A percentile compares a stretch with the other conserved stretches of the same genome.
Conservation (phyloP, 2,329 filamentous ascomycete genomes). For the Cryoendolithus antarcticus region DNA sequence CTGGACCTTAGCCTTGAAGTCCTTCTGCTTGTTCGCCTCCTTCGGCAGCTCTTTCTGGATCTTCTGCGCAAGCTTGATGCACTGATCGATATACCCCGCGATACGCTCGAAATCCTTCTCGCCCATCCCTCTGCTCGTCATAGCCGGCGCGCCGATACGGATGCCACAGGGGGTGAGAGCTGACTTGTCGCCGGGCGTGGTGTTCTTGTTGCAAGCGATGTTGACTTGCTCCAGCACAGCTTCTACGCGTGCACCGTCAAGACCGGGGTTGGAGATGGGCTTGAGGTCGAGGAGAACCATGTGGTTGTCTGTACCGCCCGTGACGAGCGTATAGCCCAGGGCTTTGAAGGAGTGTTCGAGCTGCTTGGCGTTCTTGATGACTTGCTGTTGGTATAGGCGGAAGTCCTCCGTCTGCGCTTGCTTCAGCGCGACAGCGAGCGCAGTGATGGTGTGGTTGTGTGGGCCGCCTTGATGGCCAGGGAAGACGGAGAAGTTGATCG, state of each 20-base stretch:
- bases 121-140: conserved; percentile 91
- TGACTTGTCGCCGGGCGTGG: conserved; percentile 92
- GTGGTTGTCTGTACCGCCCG: conserved; percentile 93
- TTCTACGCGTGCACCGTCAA: conserved; percentile 93
- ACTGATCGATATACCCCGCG: conserved; percentile 74
- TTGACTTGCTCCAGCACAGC: conserved; percentile 94
- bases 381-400: conserved; percentile 84
- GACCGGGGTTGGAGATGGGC: conserved; percentile 45
- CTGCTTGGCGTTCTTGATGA: conserved; percentile 85
- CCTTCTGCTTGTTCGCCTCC: conserved; percentile 98
- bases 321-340: conserved; percentile 86
- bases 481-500: conserved; percentile 99
- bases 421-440: conserved; percentile 85
- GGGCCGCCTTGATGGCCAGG: conserved; percentile 96
- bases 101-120: conserved; percentile 87
- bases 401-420: conserved; percentile 87
- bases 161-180: conserved; percentile 89
- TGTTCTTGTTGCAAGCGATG: conserved; percentile 99
- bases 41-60: conserved; percentile 77
- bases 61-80: conserved; percentile 82
- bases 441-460: conserved; percentile 99
- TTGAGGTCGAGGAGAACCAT: conserved; percentile 93
- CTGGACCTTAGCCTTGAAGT: conserved; percentile 91
- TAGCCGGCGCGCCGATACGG: conserved; percentile 91
- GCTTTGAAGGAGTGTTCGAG: conserved; percentile 66